Evolutionary conservation across 2,329 filamentous ascomycete species (phyloP), one percentile per base, ranked within the genome.

Genomic region (Hortaea sp.): DNA sequence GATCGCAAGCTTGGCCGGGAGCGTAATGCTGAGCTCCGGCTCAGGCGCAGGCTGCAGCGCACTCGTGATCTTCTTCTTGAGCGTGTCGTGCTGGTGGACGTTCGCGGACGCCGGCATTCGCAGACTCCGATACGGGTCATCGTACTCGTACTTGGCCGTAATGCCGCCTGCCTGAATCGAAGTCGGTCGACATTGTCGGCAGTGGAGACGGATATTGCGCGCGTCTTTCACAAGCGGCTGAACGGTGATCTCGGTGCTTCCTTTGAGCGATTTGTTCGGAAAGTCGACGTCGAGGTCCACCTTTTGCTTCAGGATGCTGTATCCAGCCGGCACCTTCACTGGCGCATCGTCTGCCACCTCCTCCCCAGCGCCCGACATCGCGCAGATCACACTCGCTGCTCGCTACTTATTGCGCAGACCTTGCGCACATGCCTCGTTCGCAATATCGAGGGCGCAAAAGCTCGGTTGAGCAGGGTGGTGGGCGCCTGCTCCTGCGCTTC

Each of bases 281-380:
- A 98, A 94, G 68, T 94, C 85, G 62, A 98, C 74, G 58, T 97
- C 89, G 49, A 98, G 74, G 58, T 88, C 83, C 42, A 98, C 82
- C 63, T 86, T 85, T 68, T 97, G 90, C 67, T 88, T 84, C 45
- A 87, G 75, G 48, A 97, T 71, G 41, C 72, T 71, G 59, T 75
- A 81, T 34, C 69, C 69, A 43, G 65, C 61, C 49, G 32, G 20
- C 32, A 39, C 44, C 20, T 37, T 32, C 41, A 30, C 20, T 29
- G 29, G n/a, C 12, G 48, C 42, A 43, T 43, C 47, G 11, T 29
- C 39, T 45, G 37, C 29, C 30, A 37, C 34, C 12, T 38, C 42
- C n/a, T 48, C 46, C 29, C 30, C 35, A 9, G 40, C 6, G 39
- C 31, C 47, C 12, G 47, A 29, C 45, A 47, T 47, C 28, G 29